A percentile compares a stretch with the other conserved stretches of the same genome.
These are phyloP conservation scores for Cutaneotrichosporon sp. DNA, from an alignment of 1,284 basidiomycete genomes.

Conservation along the genomic window DNA sequence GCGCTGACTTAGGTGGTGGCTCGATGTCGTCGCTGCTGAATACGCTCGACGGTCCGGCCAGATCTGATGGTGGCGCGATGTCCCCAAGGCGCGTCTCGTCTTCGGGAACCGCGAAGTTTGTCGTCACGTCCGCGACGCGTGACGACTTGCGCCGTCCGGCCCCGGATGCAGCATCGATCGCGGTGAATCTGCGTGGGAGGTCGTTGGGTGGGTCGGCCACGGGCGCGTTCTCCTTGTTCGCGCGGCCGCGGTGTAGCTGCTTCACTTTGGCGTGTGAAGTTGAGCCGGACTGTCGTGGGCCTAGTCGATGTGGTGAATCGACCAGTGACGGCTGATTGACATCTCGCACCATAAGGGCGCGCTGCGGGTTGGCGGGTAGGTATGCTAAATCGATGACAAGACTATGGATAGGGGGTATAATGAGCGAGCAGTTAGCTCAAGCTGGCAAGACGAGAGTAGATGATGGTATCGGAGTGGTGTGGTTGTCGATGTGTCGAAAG, in stretches of 20 bases:
- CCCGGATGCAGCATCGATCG: not conserved
- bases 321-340: slow-evolving; percentile 18
- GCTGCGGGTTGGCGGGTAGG: not conserved
- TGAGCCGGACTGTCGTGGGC: not conserved
- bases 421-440: not conserved
- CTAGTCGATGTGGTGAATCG: not conserved
- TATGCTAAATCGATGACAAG: not conserved
- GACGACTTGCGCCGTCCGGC: slow-evolving; percentile 2
- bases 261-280: not conserved
- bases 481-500: not conserved
- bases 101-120: not conserved
- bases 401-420: not conserved
- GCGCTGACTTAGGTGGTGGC: not conserved
- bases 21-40: slow-evolving; percentile 20
- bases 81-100: slow-evolving; percentile 22
- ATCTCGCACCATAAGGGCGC: slow-evolving; percentile 19
- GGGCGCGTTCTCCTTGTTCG: not conserved
- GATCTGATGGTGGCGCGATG: slow-evolving; percentile 19
- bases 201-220: not conserved
- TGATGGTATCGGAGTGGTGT: not conserved
- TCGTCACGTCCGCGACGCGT: not conserved
- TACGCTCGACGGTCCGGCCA: slow-evolving; percentile 10
- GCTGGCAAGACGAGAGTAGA: not conserved
- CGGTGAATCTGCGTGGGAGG: not conserved
- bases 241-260: not conserved